phyloP scores from a whole-genome alignment of 1,284 basidiomycete genomes.

The Rhodotorula sp. region DNA sequence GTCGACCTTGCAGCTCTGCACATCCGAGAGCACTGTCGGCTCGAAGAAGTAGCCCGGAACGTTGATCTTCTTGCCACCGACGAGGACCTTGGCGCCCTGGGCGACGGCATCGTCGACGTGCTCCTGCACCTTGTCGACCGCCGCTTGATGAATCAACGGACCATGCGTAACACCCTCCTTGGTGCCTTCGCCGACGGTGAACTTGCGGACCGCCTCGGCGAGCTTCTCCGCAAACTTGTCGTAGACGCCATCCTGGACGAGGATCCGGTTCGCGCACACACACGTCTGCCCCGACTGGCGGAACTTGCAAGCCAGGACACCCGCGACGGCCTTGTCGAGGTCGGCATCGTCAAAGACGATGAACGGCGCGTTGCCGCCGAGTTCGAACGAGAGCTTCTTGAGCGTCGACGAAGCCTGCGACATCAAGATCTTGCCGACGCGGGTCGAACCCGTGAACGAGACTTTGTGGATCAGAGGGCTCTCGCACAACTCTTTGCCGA shows the following conservation, averaged over 20 bases:
- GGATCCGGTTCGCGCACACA: slow-evolving; percentile 45
- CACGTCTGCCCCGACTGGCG: slow-evolving; percentile 74
- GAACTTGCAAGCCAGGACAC: slow-evolving; percentile 66
- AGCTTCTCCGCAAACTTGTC: slow-evolving; percentile 81
- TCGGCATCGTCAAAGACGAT: slow-evolving; percentile 98
- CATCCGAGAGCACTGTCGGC: slow-evolving; percentile 44
- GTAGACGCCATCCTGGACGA: slow-evolving; percentile 61
- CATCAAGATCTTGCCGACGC: slow-evolving; percentile 87
- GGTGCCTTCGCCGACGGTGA: slow-evolving; percentile 84
- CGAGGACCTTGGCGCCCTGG: slow-evolving; percentile 80
- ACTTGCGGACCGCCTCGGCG: slow-evolving; percentile 76
- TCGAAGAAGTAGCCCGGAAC: slow-evolving; percentile 28
- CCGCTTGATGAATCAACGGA: slow-evolving; percentile 84
- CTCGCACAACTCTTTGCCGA: slow-evolving; percentile 64
- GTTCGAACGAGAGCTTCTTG: slow-evolving; percentile 65
- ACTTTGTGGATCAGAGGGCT: slow-evolving; percentile 66
- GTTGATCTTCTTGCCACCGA: slow-evolving; percentile 66
- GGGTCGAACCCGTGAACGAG: slow-evolving; percentile 81
- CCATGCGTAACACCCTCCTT: slow-evolving; percentile 78
- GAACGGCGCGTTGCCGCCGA: slow-evolving; percentile 81
- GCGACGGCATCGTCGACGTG: slow-evolving; percentile 84
- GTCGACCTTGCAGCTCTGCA: slow-evolving; percentile 39
- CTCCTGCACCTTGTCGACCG: slow-evolving; percentile 78
- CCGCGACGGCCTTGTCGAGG: slow-evolving; percentile 84
- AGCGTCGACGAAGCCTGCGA: slow-evolving; percentile 77